A percentile compares a stretch with the other conserved stretches of the same genome.
These are phyloP conservation scores for Lodderomyces jiufengensis DNA, from an alignment of 1,139 yeast genomes.

Conservation along the genomic window DNA sequence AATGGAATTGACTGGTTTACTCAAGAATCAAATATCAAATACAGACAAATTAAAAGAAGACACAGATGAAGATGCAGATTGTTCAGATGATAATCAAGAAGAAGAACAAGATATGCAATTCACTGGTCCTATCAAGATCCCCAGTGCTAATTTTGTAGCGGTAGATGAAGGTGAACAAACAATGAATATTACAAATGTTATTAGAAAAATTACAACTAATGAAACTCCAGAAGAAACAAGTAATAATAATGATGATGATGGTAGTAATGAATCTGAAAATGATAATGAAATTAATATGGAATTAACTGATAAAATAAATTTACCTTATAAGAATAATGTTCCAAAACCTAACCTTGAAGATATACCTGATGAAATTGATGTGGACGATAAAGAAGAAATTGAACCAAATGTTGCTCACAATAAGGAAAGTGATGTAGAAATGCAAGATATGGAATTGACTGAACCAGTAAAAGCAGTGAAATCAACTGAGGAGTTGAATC, in stretches of 20 bases:
- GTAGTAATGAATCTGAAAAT: neutral
- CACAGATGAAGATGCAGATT: conserved; percentile 2
- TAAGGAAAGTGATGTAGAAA: neutral
- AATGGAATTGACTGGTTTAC: neutral
- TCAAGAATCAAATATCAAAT: too few relatives aligned
- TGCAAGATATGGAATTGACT: conserved; percentile 6
- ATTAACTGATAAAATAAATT: conserved; percentile 7
- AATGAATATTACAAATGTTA: conserved; percentile 16
- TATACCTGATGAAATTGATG: neutral
- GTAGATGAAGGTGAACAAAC: conserved; percentile 11
- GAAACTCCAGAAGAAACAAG: conserved; percentile 2
- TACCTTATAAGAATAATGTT: neutral
- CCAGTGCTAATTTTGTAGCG: neutral
- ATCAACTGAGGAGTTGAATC: neutral
- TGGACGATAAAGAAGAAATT: neutral
- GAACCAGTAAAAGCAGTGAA: neutral
- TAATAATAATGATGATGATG: conserved; percentile 1
- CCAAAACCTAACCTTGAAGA: conserved; percentile 1
- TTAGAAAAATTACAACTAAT: neutral
- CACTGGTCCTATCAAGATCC: conserved; percentile 12
- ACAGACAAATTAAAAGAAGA: neutral
- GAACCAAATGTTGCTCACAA: neutral
- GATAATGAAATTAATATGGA: conserved; percentile 7
- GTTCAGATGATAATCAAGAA: conserved; percentile 3
- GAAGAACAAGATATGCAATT: conserved; percentile 14